A percentile compares a stretch with the other conserved stretches of the same genome.
Conservation (phyloP, 23 red algal species). For the Gracilariopsis chorda region DNA sequence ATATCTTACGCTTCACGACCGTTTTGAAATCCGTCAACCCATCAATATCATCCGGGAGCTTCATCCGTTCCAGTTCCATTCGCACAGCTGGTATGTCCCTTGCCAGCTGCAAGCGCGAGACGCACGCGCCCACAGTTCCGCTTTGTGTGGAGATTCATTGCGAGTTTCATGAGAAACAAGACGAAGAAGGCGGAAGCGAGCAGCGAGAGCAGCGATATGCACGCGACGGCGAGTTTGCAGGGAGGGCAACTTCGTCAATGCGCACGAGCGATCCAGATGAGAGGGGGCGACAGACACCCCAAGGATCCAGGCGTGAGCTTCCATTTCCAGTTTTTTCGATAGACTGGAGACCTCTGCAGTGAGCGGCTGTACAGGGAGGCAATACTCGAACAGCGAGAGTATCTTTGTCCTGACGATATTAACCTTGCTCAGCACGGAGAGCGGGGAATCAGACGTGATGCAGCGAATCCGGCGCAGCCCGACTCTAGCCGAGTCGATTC, state of each 20-base stretch:
- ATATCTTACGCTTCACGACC: background rate
- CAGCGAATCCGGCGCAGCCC: background rate
- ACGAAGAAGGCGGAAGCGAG: too few relatives aligned
- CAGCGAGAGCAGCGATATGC: too few relatives aligned
- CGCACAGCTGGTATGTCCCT: background rate
- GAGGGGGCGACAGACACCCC: background rate
- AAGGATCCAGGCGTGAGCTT: background rate
- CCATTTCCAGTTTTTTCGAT: background rate
- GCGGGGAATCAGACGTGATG: background rate
- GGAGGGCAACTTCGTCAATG: background rate
- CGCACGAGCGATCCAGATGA: background rate
- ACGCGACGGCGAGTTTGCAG: background rate
- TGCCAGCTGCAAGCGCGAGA: background rate
- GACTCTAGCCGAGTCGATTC: background rate
- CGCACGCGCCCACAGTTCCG: too few relatives aligned
- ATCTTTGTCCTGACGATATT: background rate
- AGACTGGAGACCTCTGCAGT: background rate
- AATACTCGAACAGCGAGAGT: background rate
- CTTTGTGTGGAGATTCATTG: too few relatives aligned
- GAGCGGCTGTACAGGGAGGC: background rate
- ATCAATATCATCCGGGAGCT: background rate
- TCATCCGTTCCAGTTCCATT: background rate
- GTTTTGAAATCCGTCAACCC: background rate
- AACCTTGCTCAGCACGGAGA: background rate
- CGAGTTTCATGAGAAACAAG: too few relatives aligned